Percentiles rank a stretch among this genome's conserved stretches.
These are phyloP conservation scores for Pichia insulana DNA, from an alignment of 805 yeast species.

Conservation along the genomic window DNA sequence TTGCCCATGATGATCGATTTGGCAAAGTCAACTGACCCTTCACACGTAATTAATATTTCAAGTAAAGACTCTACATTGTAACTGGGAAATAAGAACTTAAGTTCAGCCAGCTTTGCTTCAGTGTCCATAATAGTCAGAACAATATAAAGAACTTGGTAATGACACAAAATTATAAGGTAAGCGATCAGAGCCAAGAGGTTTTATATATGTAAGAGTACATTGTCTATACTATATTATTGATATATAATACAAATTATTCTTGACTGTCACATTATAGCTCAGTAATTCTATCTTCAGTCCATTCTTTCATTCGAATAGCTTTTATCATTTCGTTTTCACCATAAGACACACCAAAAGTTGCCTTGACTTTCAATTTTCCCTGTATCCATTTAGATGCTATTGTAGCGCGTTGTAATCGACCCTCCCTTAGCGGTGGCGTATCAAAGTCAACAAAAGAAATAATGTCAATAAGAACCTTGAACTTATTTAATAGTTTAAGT, in stretches of 20 bases:
- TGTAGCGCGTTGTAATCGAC: constrained; percentile 66
- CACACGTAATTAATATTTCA: constrained; percentile 46
- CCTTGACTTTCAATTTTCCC: constrained; percentile 34
- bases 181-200: too few relatives aligned
- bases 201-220: too few relatives aligned
- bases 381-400: constrained; percentile 50
- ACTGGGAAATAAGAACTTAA: constrained; percentile 34
- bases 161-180: too few relatives aligned
- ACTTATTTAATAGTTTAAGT: constrained; percentile 67
- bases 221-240: too few relatives aligned
- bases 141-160: too few relatives aligned
- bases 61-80: constrained; percentile 34
- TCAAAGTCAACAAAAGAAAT: constrained; percentile 68
- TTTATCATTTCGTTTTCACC: constrained; percentile 61
- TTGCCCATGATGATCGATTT: constrained; percentile 12
- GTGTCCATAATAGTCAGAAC: too few relatives aligned
- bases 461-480: constrained; percentile 75
- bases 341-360: constrained; percentile 47
- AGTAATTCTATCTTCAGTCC: constrained; percentile 10
- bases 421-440: constrained; percentile 64
- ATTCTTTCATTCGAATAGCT: constrained; percentile 12
- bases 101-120: constrained; percentile 30
- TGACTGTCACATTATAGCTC: constrained; percentile 1
- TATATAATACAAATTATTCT: too few relatives aligned
- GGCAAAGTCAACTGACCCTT: constrained; percentile 41